Evolutionary conservation across 176 grass and related monocot genomes (phyloP), one percentile per base, ranked within the genome.

Genomic region (Phyllostachys edulis): DNA sequence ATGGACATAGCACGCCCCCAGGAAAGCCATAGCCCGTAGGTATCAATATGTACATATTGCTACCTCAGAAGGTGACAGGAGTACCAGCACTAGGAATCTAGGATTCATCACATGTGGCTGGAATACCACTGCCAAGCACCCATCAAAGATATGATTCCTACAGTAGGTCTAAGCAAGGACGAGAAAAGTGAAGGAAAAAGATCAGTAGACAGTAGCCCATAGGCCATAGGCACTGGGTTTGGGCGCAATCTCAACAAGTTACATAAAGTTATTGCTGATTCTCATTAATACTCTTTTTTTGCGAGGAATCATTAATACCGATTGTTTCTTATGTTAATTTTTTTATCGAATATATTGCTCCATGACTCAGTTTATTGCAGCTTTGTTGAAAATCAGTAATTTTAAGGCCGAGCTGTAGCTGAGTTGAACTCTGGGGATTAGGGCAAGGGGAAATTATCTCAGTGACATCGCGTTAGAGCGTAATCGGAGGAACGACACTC

Each of bases 71-170:
- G 29, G 72, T 75, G 72, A 52, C 72, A 66, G 60, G n/a, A 76
- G 37, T 21, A 76, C 14, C 32, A 63, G 15, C 20, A 16, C 29
- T 15, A 24, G 32, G 32, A 34, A 34, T 34, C 66, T 45, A 34
- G 32, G 32, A 80, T 72, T 72, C n/a, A 86, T 41, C 59, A 67
- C 46, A n/a, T 84, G 82, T 14, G 82, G 71, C 44, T 75, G 71
- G 59, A 18, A 65, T 21, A 34, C 52, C 17, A 46, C 20, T 67
- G 61, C 57, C 59, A 54, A 20, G 46, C 61, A 84, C 46, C 34
- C 71, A 84, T 42, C 61, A 55, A 16, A 76, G 34, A 75, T 66
- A 66, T 74, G 59, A 47, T 40, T 18, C 59, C 59, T 54, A 65
- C 70, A 75, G 81, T 65, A 52, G 57, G 32, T 36, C 62, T 40